Conservation (phyloP, 176 grass and related monocot species). For the Carex parvula region DNA sequence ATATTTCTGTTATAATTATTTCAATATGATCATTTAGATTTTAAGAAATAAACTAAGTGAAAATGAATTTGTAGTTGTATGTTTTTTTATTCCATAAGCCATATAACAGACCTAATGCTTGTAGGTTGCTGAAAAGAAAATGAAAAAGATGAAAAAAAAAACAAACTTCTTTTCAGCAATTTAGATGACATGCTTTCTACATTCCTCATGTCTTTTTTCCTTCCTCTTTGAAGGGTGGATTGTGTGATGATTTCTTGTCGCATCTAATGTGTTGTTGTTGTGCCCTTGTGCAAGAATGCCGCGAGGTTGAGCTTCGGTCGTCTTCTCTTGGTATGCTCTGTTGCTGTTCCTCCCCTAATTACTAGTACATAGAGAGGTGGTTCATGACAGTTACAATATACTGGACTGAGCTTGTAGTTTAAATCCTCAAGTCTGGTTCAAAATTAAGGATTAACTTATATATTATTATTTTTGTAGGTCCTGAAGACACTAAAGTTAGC, state of each 20-base stretch:
- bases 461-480: conserved; percentile 10
- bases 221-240: conserved; percentile 58
- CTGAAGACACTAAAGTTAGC: conserved; percentile 15
- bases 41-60: background rate
- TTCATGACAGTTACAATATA: background rate
- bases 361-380: no score
- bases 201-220: background rate
- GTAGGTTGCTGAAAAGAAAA: no score
- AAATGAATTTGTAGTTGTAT: background rate
- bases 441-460: background rate
- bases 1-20: background rate
- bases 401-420: background rate
- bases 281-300: conserved; percentile 98
- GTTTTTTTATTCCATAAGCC: background rate
- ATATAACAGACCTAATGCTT: background rate
- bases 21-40: background rate
- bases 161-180: background rate
- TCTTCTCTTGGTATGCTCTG: conserved; percentile 37
- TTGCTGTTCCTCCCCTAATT: background rate
- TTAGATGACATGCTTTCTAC: background rate
- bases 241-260: conserved; percentile 90
- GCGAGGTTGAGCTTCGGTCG: conserved; percentile 74
- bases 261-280: conserved; percentile 95
- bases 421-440: background rate
- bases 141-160: background rate